phyloP scores from a whole-genome alignment of 2,329 filamentous ascomycete species.

The Cordyceps cicadae region DNA sequence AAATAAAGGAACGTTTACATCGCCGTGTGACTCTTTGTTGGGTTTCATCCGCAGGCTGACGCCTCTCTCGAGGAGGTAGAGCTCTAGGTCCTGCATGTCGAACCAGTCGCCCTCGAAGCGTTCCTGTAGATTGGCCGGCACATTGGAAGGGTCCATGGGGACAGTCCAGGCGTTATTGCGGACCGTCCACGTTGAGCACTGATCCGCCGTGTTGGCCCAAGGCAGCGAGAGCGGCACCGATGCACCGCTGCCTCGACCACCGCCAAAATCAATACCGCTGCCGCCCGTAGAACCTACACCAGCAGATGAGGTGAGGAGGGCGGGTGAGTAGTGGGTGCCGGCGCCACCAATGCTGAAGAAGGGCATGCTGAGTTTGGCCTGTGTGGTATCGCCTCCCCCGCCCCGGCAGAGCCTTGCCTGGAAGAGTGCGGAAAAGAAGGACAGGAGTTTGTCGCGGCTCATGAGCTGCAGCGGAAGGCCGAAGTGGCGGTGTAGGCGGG shows the following conservation, averaged over 20 bases:
- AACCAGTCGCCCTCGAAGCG: constrained; percentile 15
- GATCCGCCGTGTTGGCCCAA: constrained; percentile 8
- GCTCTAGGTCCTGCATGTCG: constrained; percentile 16
- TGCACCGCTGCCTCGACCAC: not conserved
- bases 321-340: constrained; percentile 35
- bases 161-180: constrained; percentile 9
- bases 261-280: too few species aligned
- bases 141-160: constrained; percentile 8
- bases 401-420: constrained; percentile 8
- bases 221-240: constrained; percentile 1
- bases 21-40: not conserved
- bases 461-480: constrained; percentile 12
- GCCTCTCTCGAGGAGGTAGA: constrained; percentile 10
- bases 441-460: constrained; percentile 10
- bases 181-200: not conserved
- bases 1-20: constrained; percentile 6
- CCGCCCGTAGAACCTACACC: not conserved
- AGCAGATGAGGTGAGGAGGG: not conserved
- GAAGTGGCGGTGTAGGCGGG: constrained; percentile 12
- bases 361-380: constrained; percentile 26
- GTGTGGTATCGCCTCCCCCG: not conserved
- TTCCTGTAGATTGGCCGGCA: constrained; percentile 11
- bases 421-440: constrained; percentile 14
- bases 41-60: constrained; percentile 4
- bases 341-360: constrained; percentile 58